These are phyloP conservation scores for Stephania yunnanensis DNA, from an alignment of 164 flowering plant genomes.

Conservation along the genomic window DNA sequence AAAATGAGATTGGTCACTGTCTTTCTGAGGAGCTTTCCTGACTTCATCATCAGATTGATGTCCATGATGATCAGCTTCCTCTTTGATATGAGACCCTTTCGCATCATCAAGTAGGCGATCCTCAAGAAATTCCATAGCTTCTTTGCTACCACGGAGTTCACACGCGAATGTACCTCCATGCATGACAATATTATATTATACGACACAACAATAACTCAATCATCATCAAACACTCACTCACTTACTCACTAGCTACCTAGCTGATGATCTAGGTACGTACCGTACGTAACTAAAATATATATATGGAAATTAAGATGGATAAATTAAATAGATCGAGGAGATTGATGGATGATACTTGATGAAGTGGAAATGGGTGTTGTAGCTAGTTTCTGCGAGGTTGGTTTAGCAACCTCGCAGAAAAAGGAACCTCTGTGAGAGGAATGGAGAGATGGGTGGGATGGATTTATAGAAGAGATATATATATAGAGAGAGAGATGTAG, in stretches of 20 bases:
- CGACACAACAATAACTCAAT: too few relatives aligned
- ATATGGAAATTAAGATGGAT: too few relatives aligned
- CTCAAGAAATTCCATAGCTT: slow-evolving; percentile 46
- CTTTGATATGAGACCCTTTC: slow-evolving; percentile 46
- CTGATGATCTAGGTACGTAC: too few relatives aligned
- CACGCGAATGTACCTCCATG: slow-evolving; percentile 31
- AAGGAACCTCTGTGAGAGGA: slow-evolving; percentile 11
- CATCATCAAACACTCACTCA: too few relatives aligned
- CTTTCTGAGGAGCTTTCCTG: slow-evolving; percentile 40
- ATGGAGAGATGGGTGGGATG: not conserved
- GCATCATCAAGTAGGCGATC: slow-evolving; percentile 41
- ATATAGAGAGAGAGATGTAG: not conserved
- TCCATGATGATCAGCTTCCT: slow-evolving; percentile 44
- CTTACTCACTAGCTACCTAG: too few relatives aligned
- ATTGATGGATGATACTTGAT: too few relatives aligned
- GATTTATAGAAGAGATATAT: slow-evolving; percentile 7
- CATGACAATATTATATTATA: not conserved
- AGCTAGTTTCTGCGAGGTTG: slow-evolving; percentile 27
- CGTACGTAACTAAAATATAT: too few relatives aligned
- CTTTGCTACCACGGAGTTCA: slow-evolving; percentile 31
- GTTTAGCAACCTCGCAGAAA: slow-evolving; percentile 30
- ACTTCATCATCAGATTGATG: slow-evolving; percentile 47
- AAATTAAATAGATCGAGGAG: too few relatives aligned
- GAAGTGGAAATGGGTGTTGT: not conserved
- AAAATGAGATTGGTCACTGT: slow-evolving; percentile 25